Base-by-base conservation (phyloP, 2,329 filamentous ascomycete species). In the Hypomyces rosellus region DNA sequence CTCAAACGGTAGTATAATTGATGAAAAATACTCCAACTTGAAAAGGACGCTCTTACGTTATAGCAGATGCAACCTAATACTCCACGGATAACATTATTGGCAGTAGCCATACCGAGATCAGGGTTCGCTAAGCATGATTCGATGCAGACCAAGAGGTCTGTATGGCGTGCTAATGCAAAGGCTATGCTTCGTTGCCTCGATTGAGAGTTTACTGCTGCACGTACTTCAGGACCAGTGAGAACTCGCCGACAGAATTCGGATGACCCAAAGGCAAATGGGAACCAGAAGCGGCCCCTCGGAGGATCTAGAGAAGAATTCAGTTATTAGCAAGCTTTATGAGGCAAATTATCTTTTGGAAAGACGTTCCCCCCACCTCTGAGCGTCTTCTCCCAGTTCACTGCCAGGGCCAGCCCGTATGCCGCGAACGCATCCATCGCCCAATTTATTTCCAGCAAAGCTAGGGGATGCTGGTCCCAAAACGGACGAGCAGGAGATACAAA, bases 391-490 rank as follows among this genome's bases (percentile, higher is more conserved):
- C 48, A 45, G 30, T 25, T 22, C 2, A 45, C 48, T 6, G 48
- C 48, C 22, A 50, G 4, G 4, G 48, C 48, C 1, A 50, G 42
- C 7, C 48, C 48, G 7, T 50, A 50, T 6, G 48, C 48, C 8
- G 48, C 48, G 38, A 50, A 50, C 13, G 48, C 37, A 40, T 50
- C 48, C 48, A 50, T 50, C 4, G 34, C 48, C 48, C 48, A 50
- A n/a, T 34, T 41, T 3, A n/a, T 18, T 2, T 50, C 37, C 30
- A 50, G 22, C 16, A 46, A 3, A 12, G 48, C 48, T 9, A 50
- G 16, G 14, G 48, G 48, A 11, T 50, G 48, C 30, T 50, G 48
- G 7, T 50, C 48, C 48, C 48, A 50, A 11, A 50, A 50, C 1
- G 48, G 48, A 30, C 48, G 48, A 37, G 36, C 5, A 25, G 37